Evolutionary conservation across 768 basidiomycete genomes (phyloP).

Genomic region (Serendipita sp.): DNA sequence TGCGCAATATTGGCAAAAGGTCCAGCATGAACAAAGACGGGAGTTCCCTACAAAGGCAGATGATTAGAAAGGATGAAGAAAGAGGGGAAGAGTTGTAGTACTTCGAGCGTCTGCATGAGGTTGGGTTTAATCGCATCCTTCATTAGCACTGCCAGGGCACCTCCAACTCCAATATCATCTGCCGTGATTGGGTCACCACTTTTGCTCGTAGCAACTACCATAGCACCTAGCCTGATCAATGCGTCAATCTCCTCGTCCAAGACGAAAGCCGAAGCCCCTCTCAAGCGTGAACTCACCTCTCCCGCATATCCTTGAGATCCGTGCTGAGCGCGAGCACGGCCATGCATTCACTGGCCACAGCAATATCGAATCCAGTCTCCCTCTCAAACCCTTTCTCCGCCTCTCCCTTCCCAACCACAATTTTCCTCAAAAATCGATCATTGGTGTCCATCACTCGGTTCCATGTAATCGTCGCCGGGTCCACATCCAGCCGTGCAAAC

Average conservation of each 20-base stretch:
- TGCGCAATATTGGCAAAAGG: slow-evolving; percentile 99
- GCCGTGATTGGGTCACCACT: slow-evolving; percentile 85
- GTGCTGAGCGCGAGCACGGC: slow-evolving; percentile 89
- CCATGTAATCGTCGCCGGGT: slow-evolving; percentile 88
- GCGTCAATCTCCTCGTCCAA: background rate
- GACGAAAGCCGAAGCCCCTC: no score
- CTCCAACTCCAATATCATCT: slow-evolving; percentile 89
- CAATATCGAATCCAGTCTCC: slow-evolving; percentile 90
- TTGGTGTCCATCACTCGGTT: slow-evolving; percentile 95
- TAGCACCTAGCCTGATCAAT: slow-evolving; percentile 50
- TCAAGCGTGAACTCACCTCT: slow-evolving; percentile 35
- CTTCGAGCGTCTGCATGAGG: slow-evolving; percentile 93
- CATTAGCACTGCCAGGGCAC: slow-evolving; percentile 91
- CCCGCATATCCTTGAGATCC: slow-evolving; percentile 77
- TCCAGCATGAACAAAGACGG: slow-evolving; percentile 97
- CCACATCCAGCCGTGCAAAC: slow-evolving; percentile 86
- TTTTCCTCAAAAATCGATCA: slow-evolving; percentile 89
- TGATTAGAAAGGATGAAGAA: background rate
- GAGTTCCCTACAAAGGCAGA: slow-evolving; percentile 64
- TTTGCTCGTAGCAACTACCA: slow-evolving; percentile 94
- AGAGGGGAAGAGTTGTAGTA: slow-evolving; percentile 15
- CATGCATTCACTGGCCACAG: slow-evolving; percentile 97
- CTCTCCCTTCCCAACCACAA: slow-evolving; percentile 77
- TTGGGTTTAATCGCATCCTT: slow-evolving; percentile 99
- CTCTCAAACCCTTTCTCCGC: slow-evolving; percentile 86